A percentile compares a stretch with the other conserved stretches of the same genome.
Evolutionary conservation across 192 early-diverging fungal genomes (phyloP).

Genomic region (Diversispora eburnea): DNA sequence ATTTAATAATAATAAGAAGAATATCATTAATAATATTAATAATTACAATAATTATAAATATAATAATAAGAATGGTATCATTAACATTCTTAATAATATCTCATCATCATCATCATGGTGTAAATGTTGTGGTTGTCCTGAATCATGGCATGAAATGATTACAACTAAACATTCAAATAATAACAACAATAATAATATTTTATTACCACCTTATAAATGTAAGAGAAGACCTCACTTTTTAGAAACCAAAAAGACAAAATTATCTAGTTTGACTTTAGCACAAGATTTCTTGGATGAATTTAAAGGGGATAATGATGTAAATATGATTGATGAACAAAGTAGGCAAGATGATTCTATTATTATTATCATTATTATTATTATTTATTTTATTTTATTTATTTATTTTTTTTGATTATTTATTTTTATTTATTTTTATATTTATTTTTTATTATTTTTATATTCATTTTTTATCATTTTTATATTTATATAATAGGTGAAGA

Average conservation of each 20-base stretch:
- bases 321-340: no score
- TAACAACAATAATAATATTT: not conserved
- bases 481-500: not conserved
- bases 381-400: slow-evolving; percentile 1
- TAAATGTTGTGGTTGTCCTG: slow-evolving; percentile 39
- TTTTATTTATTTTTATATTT: slow-evolving; percentile 5
- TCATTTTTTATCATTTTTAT: not conserved
- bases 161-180: not conserved
- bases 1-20: not conserved
- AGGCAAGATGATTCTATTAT: not conserved
- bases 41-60: no score
- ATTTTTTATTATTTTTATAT: not conserved
- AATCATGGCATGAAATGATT: slow-evolving; percentile 24
- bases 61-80: no score
- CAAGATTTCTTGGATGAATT: slow-evolving; percentile 28
- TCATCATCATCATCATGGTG: slow-evolving; percentile 28
- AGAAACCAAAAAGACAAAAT: slow-evolving; percentile 31
- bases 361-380: not conserved
- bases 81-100: no score
- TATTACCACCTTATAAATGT: slow-evolving; percentile 24
- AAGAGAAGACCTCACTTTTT: slow-evolving; percentile 30
- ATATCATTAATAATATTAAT: no score
- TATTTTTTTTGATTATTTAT: not conserved
- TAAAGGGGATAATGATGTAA: slow-evolving; percentile 22
- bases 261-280: slow-evolving; percentile 34